Base-by-base conservation (phyloP, 768 basidiomycete genomes). In the Leccinum pellstonianum region DNA sequence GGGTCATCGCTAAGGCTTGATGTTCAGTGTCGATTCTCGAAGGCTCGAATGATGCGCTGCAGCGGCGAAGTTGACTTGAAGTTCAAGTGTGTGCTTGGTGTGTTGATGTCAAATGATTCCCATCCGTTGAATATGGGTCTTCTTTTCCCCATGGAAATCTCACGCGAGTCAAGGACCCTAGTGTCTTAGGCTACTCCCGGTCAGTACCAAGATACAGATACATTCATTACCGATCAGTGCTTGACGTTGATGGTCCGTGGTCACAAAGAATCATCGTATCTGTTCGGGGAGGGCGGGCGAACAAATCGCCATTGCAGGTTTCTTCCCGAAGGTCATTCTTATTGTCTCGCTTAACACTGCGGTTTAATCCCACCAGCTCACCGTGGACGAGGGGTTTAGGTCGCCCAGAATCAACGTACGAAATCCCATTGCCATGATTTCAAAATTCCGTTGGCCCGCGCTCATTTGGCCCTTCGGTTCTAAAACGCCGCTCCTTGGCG, bases 401-500 rank as follows among this genome's bases (percentile, higher is more conserved):
- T 48, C 47, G 21, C 47, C 23, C 12, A 25, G 21, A 21, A 23
- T 19, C 19, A 6, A 46, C 5, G 47, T 48, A 48, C 47, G 25
- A 48, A 48, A 14, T 29, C 27, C 49, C 3, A 23, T 58, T 9
- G 31, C 15, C 29, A n/a, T 15, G 37, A 17, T 19, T 19, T 29
- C n/a, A 19, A 31, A 37, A 43, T 15, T 54, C 19, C 2, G 29
- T 37, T 47, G 29, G 51, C 4, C 35, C 11, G 10, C 19, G 17
- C 1, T 25, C 23, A 31, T 62, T 48, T 57, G 27, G 52, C 37
- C 17, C 47, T 25, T 5, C 25, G 19, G 33, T 54, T 29, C n/a
- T 43, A 61, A 57, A 43, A 49, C 19, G 46, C 61, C 63, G 63
- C 23, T 51, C 37, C 27, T 43, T 43, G n/a, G 41, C n/a, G 41